Base-by-base conservation (phyloP, 2,329 filamentous ascomycete species). In the Aspergillus quadrilineatus region DNA sequence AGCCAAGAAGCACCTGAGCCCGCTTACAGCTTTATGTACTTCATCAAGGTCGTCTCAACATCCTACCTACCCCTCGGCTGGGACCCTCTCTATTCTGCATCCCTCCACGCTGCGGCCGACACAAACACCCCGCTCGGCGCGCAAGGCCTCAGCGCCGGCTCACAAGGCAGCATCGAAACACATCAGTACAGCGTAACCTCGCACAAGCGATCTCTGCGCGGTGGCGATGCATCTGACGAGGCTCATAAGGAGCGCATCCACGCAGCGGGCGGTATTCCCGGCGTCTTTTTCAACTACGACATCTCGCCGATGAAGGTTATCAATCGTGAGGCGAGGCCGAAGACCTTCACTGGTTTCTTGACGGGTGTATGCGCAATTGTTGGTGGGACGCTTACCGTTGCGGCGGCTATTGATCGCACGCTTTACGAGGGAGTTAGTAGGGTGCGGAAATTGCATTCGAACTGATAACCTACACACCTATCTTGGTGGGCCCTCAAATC, bases 271-370 rank as follows among this genome's bases (percentile, higher is more conserved):
- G 94, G 94, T 63, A 97, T 99, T 67, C 94, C 94, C 0, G 94
- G 94, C 43, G 92, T 99, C 12, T 99, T 99, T 80, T 97, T 99
- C 79, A 96, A 92, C 63, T 99, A 99, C 67, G 94, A 99, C 68
- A 99, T 99, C 73, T 97, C 93, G 2, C 94, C 94, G 4, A 99
- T 99, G 94, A 99, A 97, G 79, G 93, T 99, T 59, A 89, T 99
- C 77, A 99, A 99, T 80, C 89, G 92, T 54, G 95, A 99, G 78
- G 88, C 90, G 64, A 85, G 90, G 46, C 81, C 87, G 59, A 97
- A 97, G 81, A 89, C 89, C 4, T 95, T 99, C 73, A 86, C 90
- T 0, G 90, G 90, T 15, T 99, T 99, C 80, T 76, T 99, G 57
- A 93, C 94, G 1, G 94, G 94, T 47, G 85, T 99, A 17, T 99